Evolutionary conservation across 768 basidiomycete species (phyloP).

Genomic region (Serendipita indica): DNA sequence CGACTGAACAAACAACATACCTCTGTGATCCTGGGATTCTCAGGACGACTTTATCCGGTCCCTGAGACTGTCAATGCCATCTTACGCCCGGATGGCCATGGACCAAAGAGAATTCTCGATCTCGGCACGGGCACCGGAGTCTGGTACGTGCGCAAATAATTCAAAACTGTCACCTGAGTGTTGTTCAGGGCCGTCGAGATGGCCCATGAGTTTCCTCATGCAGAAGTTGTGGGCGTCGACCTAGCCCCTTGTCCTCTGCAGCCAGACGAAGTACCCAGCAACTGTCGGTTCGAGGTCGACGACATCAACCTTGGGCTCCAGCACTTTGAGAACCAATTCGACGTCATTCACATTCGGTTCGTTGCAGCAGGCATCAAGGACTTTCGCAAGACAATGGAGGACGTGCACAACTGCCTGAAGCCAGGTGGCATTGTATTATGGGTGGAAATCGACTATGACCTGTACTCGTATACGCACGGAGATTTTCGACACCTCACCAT

Average conservation of each 20-base stretch:
- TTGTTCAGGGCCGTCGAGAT: conserved; percentile 40
- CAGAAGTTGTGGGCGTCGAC: conserved; percentile 54
- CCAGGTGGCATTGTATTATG: conserved; percentile 9
- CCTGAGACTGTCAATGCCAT: not conserved
- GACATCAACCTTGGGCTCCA: conserved; percentile 33
- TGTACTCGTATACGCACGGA: not conserved
- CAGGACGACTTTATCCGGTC: conserved; percentile 3
- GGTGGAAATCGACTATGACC: conserved; percentile 7
- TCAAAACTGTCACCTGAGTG: not conserved
- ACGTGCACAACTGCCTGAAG: conserved; percentile 5
- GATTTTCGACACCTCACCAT: not conserved
- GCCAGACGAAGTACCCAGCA: not conserved
- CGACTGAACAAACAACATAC: conserved; percentile 6
- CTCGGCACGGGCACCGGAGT: conserved; percentile 8
- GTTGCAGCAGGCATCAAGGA: not conserved
- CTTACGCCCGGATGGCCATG: not conserved
- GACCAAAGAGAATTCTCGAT: conserved; percentile 8
- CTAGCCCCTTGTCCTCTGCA: conserved; percentile 39
- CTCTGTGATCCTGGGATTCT: not conserved
- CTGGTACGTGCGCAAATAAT: not conserved
- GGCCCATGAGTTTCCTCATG: conserved; percentile 50
- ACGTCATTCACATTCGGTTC: conserved; percentile 52
- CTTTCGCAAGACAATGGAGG: not conserved
- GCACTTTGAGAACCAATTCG: conserved; percentile 36
- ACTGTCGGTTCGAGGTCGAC: conserved; percentile 52